Evolutionary conservation across 1,284 basidiomycete species (phyloP), one percentile per base, ranked within the genome.

Genomic region (Exobasidium rhododendri): DNA sequence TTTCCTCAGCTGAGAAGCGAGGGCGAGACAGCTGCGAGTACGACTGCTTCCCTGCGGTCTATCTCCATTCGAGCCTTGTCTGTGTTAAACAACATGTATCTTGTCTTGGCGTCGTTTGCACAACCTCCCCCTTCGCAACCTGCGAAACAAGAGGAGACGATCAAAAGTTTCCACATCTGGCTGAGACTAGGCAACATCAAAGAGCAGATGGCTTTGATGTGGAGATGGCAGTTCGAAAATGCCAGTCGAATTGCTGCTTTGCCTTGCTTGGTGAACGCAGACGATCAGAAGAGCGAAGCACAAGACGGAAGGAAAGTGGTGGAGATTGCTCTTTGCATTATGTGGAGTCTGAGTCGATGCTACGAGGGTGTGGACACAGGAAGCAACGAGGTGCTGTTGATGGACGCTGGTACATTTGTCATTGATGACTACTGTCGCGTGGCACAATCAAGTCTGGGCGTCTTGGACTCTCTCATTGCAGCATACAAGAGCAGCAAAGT

Each of bases 121-220:
- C 68, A 72, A 24, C 75, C 72, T 2, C 72, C 74, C 17, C 73
- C 74, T 0, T 73, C 70, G n/a, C 72, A 75, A 56, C 70, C 71
- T 30, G 59, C 44, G 26, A 61, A 58, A 14, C 50, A 28, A 17
- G n/a, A 54, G 3, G 29, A 43, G 20, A 58, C 51, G 51, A 46
- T 47, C 56, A 40, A 6, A 29, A 62, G 13, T 65, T 65, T 60
- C 49, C 51, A n/a, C 55, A 52, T 13, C 58, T 63, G 11, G 51
- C 66, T 29, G 45, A 44, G 46, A 62, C 62, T 61, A 58, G 58
- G 6, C 47, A 43, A n/a, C 47, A 58, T 20, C 49, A 58, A 6
- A 57, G 54, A 30, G 51, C 54, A 20, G 58, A 52, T n/a, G 51
- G 24, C 49, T 49, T 13, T 44, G 57, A 2, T 46, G 45, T 28